Evolutionary conservation across 371 early-diverging fungal species (phyloP).

Genomic region (Mucor lusitanicus): DNA sequence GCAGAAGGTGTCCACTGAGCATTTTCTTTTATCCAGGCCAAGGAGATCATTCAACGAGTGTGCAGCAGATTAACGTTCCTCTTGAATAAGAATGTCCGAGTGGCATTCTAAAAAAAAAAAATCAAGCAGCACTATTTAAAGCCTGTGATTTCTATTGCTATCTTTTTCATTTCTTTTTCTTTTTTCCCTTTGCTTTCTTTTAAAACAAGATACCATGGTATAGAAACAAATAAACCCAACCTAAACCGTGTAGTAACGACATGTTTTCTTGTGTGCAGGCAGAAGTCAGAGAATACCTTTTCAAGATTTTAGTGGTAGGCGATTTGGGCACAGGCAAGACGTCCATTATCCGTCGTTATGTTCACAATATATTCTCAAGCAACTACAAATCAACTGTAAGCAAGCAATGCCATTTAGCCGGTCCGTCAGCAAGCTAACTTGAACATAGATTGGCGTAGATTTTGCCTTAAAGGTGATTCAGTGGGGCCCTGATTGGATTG

Average conservation of each 20-base stretch:
- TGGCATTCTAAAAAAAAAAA: slow-evolving; percentile 12
- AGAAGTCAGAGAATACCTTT: slow-evolving; percentile 43
- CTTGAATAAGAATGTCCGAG: slow-evolving; percentile 15
- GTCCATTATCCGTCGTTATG: slow-evolving; percentile 65
- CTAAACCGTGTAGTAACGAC: neutral
- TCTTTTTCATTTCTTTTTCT: neutral
- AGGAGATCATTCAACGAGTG: slow-evolving; percentile 39
- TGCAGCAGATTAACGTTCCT: slow-evolving; percentile 39
- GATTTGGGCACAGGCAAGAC: slow-evolving; percentile 82
- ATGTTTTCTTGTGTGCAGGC: neutral
- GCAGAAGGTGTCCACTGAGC: neutral
- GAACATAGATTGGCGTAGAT: slow-evolving; percentile 74
- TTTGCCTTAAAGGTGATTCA: slow-evolving; percentile 81
- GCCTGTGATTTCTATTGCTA: neutral
- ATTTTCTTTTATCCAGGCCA: slow-evolving; percentile 23
- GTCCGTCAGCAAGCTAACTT: neutral
- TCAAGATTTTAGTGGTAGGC: slow-evolving; percentile 81
- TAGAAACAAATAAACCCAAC: neutral
- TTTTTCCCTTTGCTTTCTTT: neutral
- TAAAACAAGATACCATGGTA: neutral
- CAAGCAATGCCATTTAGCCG: neutral
- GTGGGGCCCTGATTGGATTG: slow-evolving; percentile 57
- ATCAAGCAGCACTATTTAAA: neutral
- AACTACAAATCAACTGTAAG: slow-evolving; percentile 76
- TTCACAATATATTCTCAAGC: slow-evolving; percentile 72